A percentile compares a stretch with the other conserved stretches of the same genome.
Conservation (phyloP, 805 yeast genomes). For the Wickerhamomyces kurtzmanii region DNA sequence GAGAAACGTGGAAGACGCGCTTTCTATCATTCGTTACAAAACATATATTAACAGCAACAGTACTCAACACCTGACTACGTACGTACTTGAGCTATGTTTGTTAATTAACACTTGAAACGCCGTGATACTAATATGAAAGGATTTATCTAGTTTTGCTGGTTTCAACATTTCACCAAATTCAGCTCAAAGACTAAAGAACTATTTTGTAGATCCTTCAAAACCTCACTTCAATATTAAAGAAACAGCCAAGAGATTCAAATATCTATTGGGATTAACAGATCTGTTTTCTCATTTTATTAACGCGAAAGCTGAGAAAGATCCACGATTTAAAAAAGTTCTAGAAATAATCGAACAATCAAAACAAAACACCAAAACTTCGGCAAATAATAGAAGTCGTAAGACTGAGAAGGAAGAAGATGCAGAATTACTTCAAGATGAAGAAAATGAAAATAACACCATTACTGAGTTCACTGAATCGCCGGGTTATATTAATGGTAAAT, state of each 20-base stretch:
- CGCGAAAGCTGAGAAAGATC: slow-evolving; percentile 53
- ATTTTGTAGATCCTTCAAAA: slow-evolving; percentile 24
- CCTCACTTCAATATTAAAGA: slow-evolving; percentile 40
- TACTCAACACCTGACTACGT: too few relatives aligned
- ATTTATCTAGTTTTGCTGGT: too few relatives aligned
- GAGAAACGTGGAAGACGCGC: too few relatives aligned
- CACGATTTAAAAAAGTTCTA: slow-evolving; percentile 42
- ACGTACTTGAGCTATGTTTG: too few relatives aligned
- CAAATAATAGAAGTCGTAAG: slow-evolving; percentile 46
- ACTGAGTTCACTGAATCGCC: slow-evolving; percentile 84
- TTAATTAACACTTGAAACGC: too few relatives aligned
- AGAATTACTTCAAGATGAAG: slow-evolving; percentile 56
- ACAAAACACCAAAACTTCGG: slow-evolving; percentile 9
- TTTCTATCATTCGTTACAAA: too few relatives aligned
- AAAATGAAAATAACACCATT: slow-evolving; percentile 24
- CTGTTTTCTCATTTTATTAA: slow-evolving; percentile 62
- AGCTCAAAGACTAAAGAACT: slow-evolving; percentile 12
- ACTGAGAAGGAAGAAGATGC: slow-evolving; percentile 77
- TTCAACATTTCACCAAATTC: too few relatives aligned
- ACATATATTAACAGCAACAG: too few relatives aligned
- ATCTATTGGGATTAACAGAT: slow-evolving; percentile 54
- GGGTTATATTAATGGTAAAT: slow-evolving; percentile 48
- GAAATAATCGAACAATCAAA: slow-evolving; percentile 25
- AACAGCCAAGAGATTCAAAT: slow-evolving; percentile 58
- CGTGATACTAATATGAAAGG: too few relatives aligned